Evolutionary conservation across 2,329 filamentous ascomycete genomes (phyloP), one percentile per base, ranked within the genome.

Genomic region (Colletotrichum limetticola): DNA sequence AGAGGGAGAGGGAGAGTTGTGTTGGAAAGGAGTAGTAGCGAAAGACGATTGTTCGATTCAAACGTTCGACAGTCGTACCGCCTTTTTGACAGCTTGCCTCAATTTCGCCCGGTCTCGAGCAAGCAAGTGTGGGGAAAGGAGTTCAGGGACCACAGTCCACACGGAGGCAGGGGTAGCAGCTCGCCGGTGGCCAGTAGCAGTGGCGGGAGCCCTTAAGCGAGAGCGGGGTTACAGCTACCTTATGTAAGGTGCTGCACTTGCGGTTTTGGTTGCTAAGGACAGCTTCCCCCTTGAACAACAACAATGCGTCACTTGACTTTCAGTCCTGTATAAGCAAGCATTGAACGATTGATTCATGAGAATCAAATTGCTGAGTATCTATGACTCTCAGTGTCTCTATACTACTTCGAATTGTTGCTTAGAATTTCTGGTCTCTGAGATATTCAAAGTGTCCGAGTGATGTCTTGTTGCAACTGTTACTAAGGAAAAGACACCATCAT

Each of bases 31-130:
- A 57, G 56, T 32, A 14, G 22, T 53, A 37, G 60, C 11, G 6
- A 55, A 60, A 56, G 66, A 49, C 66, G 32, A 72, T 66, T 63
- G 57, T 53, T 53, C 57, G 56, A 71, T 58, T 58, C 30, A 74
- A 74, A 74, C 61, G 32, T 66, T 55, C 68, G 56, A 74, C 61
- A 58, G 52, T 71, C 65, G 57, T 61, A 66, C 75, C 75, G 77
- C 72, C 77, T 78, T 78, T 81, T 79, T 77, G 79, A 82, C 80
- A 82, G 76, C 78, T 81, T 81, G 78, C 80, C 79, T 76, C 77
- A 80, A 74, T 75, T 74, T 74, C 66, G 74, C 59, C 72, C 62
- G 60, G 65, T 55, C 65, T 64, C 63, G 72, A 74, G 63, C 66
- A 64, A 55, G 55, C 68, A 74, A 59, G 60, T 80, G 79, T 81